phyloP scores from a whole-genome alignment of 2,329 filamentous ascomycete species.

The Paracoccidioides brasiliensis region DNA sequence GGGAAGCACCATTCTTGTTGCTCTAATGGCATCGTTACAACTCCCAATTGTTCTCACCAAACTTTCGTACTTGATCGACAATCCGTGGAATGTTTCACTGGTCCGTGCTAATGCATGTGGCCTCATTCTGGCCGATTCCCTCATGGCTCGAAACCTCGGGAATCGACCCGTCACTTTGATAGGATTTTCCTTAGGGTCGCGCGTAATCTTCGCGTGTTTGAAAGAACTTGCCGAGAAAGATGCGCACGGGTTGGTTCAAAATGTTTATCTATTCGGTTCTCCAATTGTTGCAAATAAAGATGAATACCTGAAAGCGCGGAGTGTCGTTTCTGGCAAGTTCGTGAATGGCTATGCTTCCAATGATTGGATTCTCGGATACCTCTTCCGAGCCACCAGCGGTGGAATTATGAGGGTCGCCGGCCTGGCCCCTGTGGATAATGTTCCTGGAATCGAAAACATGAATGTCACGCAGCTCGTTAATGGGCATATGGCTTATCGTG shows the following conservation, averaged over 20 bases:
- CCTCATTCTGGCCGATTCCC: conserved; percentile 82
- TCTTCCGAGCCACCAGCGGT: conserved; percentile 87
- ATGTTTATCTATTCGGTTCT: conserved; percentile 88
- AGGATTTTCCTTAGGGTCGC: conserved; percentile 82
- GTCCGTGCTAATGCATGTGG: conserved; percentile 80
- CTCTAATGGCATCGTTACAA: conserved; percentile 84
- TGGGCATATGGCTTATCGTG: conserved; percentile 94
- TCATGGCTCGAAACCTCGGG: conserved; percentile 83
- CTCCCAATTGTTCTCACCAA: conserved; percentile 89
- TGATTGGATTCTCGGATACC: conserved; percentile 93
- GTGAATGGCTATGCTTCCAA: conserved; percentile 89
- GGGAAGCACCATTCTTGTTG: conserved; percentile 74
- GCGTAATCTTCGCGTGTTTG: conserved; percentile 85
- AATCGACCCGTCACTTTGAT: conserved; percentile 85
- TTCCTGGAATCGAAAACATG: conserved; percentile 78
- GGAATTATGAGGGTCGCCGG: conserved; percentile 83
- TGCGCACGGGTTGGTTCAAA: conserved; percentile 78
- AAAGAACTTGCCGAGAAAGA: conserved; percentile 74
- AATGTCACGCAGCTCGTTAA: conserved; percentile 74
- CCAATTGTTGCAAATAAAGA: conserved; percentile 85
- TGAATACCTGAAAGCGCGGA: conserved; percentile 67
- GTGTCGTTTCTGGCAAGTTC: conserved; percentile 83
- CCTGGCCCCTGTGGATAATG: conserved; percentile 57
- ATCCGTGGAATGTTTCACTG: conserved; percentile 94
- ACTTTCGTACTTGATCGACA: conserved; percentile 90